A percentile compares a stretch with the other conserved stretches of the same genome.
Evolutionary conservation across 768 basidiomycete species (phyloP).

Genomic region (Leccinum ochraceum): DNA sequence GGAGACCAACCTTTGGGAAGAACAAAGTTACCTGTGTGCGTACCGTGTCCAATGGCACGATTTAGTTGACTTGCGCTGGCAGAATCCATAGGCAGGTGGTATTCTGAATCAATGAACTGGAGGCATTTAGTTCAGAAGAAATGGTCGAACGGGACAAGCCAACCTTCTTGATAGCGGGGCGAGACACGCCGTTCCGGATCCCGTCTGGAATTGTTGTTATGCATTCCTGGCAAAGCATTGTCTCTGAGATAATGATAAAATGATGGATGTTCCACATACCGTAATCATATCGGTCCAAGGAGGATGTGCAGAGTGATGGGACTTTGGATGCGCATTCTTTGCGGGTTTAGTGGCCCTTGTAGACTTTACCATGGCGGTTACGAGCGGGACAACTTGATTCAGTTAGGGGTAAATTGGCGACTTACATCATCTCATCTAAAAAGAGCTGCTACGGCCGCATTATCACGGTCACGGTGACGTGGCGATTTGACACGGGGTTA

Average conservation of each 20-base stretch:
- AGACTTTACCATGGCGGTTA: constrained; percentile 12
- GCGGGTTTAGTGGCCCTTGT: constrained; percentile 1
- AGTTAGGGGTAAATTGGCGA: constrained; percentile 6
- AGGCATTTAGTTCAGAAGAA: not conserved
- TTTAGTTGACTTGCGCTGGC: constrained; percentile 49
- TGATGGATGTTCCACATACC: constrained; percentile 25
- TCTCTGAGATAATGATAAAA: not conserved
- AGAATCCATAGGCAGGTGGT: constrained; percentile 48
- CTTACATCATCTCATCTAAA: not conserved
- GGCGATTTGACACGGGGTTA: not conserved
- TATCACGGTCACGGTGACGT: not conserved
- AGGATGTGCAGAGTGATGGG: constrained; percentile 52
- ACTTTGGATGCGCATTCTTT: constrained; percentile 23
- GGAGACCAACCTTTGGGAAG: constrained; percentile 52
- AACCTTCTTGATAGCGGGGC: constrained; percentile 81
- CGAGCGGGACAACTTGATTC: not conserved
- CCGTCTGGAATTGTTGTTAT: constrained; percentile 67
- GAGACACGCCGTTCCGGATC: constrained; percentile 70
- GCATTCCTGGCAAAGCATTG: constrained; percentile 55
- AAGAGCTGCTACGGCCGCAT: not conserved
- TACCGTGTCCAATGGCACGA: constrained; percentile 55
- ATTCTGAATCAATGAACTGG: constrained; percentile 57
- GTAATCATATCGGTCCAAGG: constrained; percentile 47
- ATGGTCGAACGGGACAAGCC: not conserved
- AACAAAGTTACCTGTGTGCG: constrained; percentile 49